phyloP scores from a whole-genome alignment of 805 yeast species.

The Wickerhamiella australiensis region DNA sequence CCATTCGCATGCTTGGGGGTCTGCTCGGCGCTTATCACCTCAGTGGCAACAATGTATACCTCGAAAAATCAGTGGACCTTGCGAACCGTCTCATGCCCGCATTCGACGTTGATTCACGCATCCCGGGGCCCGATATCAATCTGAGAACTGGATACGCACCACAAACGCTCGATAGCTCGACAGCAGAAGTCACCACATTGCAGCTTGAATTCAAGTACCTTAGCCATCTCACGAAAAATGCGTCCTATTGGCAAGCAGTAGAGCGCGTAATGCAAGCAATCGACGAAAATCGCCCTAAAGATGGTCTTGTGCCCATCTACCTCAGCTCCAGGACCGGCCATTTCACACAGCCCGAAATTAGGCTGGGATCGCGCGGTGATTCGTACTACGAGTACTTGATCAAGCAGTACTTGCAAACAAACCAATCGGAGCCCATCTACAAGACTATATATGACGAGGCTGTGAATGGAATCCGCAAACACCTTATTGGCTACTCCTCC shows the following conservation, averaged over 20 bases:
- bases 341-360: conserved; percentile 50
- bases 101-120: conserved; percentile 46
- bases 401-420: conserved; percentile 37
- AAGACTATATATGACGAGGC: conserved; percentile 23
- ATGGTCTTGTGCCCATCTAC: conserved; percentile 75
- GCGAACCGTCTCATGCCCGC: conserved; percentile 42
- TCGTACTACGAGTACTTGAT: conserved; percentile 40
- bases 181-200: conserved; percentile 41
- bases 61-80: conserved; percentile 35
- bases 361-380: conserved; percentile 87
- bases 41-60: conserved; percentile 29
- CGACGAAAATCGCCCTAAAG: conserved; percentile 50
- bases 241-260: conserved; percentile 39
- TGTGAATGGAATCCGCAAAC: conserved; percentile 30
- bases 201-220: conserved; percentile 42
- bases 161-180: conserved; percentile 16
- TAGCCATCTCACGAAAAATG: conserved; percentile 39
- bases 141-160: conserved; percentile 12
- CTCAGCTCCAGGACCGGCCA: conserved; percentile 64
- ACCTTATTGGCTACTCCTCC: conserved; percentile 33
- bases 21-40: conserved; percentile 42
- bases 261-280: conserved; percentile 62
- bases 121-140: conserved; percentile 34
- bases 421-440: conserved; percentile 31
- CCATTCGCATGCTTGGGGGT: conserved; percentile 43